Conservation (phyloP, 2,329 filamentous ascomycete species). For the Herpomyces periplanetae region DNA sequence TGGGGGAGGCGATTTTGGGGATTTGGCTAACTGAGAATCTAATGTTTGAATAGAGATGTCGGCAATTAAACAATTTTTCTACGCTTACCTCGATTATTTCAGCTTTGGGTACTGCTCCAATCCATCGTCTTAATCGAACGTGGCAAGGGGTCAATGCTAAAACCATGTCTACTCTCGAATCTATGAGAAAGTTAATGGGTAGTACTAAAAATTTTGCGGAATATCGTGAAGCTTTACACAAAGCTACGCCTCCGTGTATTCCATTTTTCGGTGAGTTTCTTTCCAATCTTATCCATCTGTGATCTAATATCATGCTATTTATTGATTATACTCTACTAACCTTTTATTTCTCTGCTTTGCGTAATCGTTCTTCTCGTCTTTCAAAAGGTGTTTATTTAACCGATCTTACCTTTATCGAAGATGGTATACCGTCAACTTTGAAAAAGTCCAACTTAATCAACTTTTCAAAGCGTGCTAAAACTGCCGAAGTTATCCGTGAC, state of each 20-base stretch:
- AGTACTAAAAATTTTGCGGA: conserved; percentile 95
- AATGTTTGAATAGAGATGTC: conserved; percentile 44
- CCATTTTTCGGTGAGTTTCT: conserved; percentile 62
- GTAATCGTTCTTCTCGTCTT: not conserved
- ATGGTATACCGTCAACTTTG: conserved; percentile 77
- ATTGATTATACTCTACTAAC: conserved; percentile 1
- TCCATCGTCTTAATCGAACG: conserved; percentile 62
- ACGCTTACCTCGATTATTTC: conserved; percentile 92
- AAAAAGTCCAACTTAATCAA: conserved; percentile 94
- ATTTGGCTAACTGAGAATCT: too few species aligned
- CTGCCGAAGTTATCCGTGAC: conserved; percentile 84
- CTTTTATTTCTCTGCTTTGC: not conserved
- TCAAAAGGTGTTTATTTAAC: conserved; percentile 57
- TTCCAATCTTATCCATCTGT: conserved; percentile 1
- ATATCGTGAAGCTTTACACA: conserved; percentile 68
- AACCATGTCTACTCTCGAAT: conserved; percentile 38
- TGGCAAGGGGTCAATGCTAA: conserved; percentile 75
- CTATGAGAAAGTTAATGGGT: conserved; percentile 73
- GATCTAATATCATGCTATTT: conserved; percentile 3
- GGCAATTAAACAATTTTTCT: conserved; percentile 71
- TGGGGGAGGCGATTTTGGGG: too few species aligned
- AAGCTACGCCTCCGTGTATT: conserved; percentile 78
- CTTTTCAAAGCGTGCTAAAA: conserved; percentile 91
- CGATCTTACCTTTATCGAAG: conserved; percentile 89
- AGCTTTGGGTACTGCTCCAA: conserved; percentile 65